A percentile compares a stretch with the other conserved stretches of the same genome.
Evolutionary conservation across 2,329 filamentous ascomycete species (phyloP).

Genomic region (Phaeosphaeriaceae sp.): DNA sequence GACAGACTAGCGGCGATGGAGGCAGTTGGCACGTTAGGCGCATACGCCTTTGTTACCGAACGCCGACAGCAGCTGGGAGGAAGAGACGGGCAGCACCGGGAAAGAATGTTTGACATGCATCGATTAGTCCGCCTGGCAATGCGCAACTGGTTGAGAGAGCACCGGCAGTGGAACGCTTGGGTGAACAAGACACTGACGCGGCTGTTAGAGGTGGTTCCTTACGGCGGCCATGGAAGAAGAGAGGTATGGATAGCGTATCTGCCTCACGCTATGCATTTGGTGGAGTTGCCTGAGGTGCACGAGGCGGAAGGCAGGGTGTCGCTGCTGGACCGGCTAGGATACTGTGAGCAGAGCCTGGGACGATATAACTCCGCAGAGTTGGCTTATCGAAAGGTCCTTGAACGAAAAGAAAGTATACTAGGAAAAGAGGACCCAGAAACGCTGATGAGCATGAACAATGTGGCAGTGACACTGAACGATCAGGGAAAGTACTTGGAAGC

Average conservation of each 20-base stretch:
- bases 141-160: slow-evolving; percentile 1
- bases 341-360: background rate
- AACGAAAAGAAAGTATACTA: background rate
- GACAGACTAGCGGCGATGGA: background rate
- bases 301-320: background rate
- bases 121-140: slow-evolving; percentile 11
- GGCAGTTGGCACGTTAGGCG: slow-evolving; percentile 5
- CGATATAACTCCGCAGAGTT: background rate
- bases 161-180: background rate
- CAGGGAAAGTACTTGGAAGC: too few relatives aligned
- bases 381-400: background rate
- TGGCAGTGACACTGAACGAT: background rate
- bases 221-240: background rate
- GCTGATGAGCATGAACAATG: background rate
- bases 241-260: background rate
- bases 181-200: background rate
- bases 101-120: slow-evolving; percentile 9
- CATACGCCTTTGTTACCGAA: slow-evolving; percentile 11
- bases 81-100: background rate
- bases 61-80: background rate
- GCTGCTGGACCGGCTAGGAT: background rate
- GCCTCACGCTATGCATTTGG: background rate
- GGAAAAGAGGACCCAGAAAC: background rate
- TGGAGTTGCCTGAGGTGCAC: background rate
- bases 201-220: background rate